Conservation (phyloP, 2,329 filamentous ascomycete genomes). For the Penicillium italicum region DNA sequence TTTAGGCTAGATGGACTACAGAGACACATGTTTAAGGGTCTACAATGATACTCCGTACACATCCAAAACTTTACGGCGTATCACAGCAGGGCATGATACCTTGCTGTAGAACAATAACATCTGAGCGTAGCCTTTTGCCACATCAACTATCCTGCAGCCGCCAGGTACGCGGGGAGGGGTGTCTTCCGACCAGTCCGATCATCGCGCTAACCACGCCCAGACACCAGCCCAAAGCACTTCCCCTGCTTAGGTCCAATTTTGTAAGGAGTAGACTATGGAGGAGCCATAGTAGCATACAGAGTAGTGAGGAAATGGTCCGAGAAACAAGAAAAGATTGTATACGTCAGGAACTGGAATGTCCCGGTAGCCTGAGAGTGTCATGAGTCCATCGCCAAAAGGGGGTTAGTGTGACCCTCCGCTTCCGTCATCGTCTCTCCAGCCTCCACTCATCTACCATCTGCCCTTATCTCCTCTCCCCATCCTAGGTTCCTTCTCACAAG, state of each 20-base stretch:
- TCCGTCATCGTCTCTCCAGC: slow-evolving; percentile 28
- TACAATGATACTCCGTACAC: not conserved
- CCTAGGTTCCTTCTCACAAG: not conserved
- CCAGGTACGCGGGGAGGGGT: slow-evolving; percentile 19
- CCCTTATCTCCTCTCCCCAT: slow-evolving; percentile 30
- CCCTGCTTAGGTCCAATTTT: not conserved
- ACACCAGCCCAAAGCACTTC: not conserved
- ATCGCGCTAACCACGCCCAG: slow-evolving; percentile 2
- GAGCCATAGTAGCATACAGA: not conserved
- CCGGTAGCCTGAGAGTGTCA: not conserved
- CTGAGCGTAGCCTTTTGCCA: slow-evolving; percentile 8
- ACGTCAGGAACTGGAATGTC: not conserved
- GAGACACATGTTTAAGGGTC: not conserved
- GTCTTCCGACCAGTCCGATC: slow-evolving; percentile 9
- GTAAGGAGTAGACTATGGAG: not conserved
- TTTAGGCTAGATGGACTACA: not conserved
- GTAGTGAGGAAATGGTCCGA: not conserved
- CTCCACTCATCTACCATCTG: slow-evolving; percentile 23
- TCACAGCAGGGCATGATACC: not conserved
- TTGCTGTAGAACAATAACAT: not conserved
- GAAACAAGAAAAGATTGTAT: not conserved
- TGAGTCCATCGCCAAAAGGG: slow-evolving; percentile 4
- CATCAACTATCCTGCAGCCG: slow-evolving; percentile 21
- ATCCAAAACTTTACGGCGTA: not conserved
- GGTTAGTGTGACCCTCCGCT: slow-evolving; percentile 22